These are phyloP conservation scores for Microbotryomycetes sp. DNA, from an alignment of 1,284 basidiomycete species.

Conservation along the genomic window DNA sequence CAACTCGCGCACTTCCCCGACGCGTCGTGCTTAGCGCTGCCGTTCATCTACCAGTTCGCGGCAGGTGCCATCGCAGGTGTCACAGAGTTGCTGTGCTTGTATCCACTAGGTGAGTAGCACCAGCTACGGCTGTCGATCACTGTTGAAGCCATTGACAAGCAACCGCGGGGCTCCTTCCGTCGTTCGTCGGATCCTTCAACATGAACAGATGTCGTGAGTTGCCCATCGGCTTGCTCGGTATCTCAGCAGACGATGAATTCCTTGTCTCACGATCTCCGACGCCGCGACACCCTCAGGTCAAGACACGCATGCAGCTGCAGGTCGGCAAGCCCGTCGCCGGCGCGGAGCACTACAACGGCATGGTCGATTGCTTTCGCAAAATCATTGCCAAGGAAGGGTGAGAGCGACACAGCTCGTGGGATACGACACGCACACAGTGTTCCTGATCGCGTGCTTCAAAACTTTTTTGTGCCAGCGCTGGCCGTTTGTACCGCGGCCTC, in stretches of 20 bases:
- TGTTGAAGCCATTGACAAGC: neutral
- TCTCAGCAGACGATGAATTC: conserved; percentile 33
- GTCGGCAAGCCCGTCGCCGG: conserved; percentile 59
- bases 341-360: conserved; percentile 49
- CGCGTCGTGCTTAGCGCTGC: conserved; percentile 27
- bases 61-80: conserved; percentile 78
- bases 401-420: conserved; percentile 36
- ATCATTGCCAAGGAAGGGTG: conserved; percentile 82
- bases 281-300: conserved; percentile 51
- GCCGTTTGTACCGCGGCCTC: conserved; percentile 86
- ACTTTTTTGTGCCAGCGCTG: conserved; percentile 51
- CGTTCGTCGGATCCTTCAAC: conserved; percentile 3
- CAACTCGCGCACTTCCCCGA: no score
- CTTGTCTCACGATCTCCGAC: conserved; percentile 40
- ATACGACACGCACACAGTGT: conserved; percentile 1
- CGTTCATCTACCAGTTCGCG: conserved; percentile 60
- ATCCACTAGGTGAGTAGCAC: conserved; percentile 68
- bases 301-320: conserved; percentile 95
- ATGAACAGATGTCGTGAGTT: conserved; percentile 22
- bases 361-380: conserved; percentile 68
- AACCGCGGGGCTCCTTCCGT: neutral
- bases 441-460: conserved; percentile 15
- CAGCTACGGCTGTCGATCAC: neutral
- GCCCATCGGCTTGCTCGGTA: conserved; percentile 38
- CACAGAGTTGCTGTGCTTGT: conserved; percentile 83